A percentile compares a stretch with the other conserved stretches of the same genome.
Evolutionary conservation across 306 rosid genomes (phyloP).

Genomic region (Abrus precatorius): DNA sequence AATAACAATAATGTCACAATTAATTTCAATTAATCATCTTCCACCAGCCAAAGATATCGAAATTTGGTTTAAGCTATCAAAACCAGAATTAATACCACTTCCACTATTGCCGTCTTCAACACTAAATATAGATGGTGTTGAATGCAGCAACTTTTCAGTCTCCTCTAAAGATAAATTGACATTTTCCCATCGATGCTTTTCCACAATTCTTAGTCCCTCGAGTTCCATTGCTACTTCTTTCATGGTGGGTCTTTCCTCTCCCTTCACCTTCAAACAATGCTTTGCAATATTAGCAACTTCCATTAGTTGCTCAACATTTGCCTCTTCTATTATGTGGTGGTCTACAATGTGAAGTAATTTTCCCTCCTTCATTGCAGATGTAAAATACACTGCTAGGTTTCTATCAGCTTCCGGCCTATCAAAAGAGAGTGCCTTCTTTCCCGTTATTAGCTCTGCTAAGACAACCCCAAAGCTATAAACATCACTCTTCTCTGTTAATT

Average conservation of each 20-base stretch:
- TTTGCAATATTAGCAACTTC: conserved; percentile 51
- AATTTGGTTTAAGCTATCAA: conserved; percentile 15
- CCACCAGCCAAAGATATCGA: conserved; percentile 25
- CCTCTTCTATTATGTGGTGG: conserved; percentile 6
- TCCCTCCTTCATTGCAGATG: conserved; percentile 51
- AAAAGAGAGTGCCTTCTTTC: conserved; percentile 56
- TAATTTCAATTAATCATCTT: background rate
- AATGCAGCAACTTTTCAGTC: conserved; percentile 27
- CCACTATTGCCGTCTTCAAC: background rate
- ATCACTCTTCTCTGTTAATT: conserved; percentile 67
- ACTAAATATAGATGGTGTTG: background rate
- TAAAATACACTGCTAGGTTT: conserved; percentile 54
- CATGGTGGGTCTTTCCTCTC: conserved; percentile 69
- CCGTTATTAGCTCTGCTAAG: conserved; percentile 59
- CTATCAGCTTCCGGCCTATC: conserved; percentile 41
- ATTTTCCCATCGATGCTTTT: conserved; percentile 31
- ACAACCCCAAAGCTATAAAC: conserved; percentile 69
- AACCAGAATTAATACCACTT: conserved; percentile 3
- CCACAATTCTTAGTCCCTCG: conserved; percentile 50
- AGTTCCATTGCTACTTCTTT: conserved; percentile 64
- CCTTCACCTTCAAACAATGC: conserved; percentile 53
- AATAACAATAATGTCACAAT: background rate
- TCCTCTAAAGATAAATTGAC: background rate
- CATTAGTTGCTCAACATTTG: conserved; percentile 49
- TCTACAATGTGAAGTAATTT: conserved; percentile 56